A percentile compares a stretch with the other conserved stretches of the same genome.
Conservation (phyloP, 2,329 filamentous ascomycete species). For the Aspergillus melleus region DNA sequence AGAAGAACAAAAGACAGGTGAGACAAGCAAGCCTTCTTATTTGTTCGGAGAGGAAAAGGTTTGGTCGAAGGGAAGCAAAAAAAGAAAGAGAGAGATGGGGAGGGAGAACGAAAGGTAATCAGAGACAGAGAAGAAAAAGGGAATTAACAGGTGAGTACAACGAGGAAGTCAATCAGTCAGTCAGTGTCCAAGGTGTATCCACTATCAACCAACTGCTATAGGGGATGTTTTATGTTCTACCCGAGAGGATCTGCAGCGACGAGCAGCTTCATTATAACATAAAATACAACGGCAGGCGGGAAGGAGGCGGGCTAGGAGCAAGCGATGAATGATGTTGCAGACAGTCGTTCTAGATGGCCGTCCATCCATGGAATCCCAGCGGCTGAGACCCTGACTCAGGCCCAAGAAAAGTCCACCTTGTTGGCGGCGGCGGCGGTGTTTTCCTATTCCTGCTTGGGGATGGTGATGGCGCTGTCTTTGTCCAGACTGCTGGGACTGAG, state of each 20-base stretch:
- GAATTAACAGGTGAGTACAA: slow-evolving; percentile 17
- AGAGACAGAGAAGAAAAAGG: slow-evolving; percentile 18
- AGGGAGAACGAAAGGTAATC: neutral
- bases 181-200: too few species aligned
- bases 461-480: slow-evolving; percentile 18
- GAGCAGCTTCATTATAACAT: neutral
- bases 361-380: slow-evolving; percentile 14
- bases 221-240: neutral
- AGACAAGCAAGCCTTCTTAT: neutral
- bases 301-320: neutral
- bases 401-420: neutral
- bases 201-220: neutral
- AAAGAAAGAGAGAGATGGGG: slow-evolving; percentile 13
- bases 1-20: slow-evolving; percentile 6
- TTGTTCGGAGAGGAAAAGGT: neutral
- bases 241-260: neutral
- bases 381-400: slow-evolving; percentile 23
- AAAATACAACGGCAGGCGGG: neutral
- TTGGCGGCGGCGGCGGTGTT: slow-evolving; percentile 12
- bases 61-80: slow-evolving; percentile 15
- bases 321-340: slow-evolving; percentile 16
- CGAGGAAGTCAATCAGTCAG: neutral
- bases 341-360: slow-evolving; percentile 18
- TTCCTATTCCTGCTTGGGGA: slow-evolving; percentile 5
- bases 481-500: slow-evolving; percentile 11